A percentile compares a stretch with the other conserved stretches of the same genome.
Evolutionary conservation across 306 rosid genomes (phyloP).

Genomic region (Styphnolobium japonicum): DNA sequence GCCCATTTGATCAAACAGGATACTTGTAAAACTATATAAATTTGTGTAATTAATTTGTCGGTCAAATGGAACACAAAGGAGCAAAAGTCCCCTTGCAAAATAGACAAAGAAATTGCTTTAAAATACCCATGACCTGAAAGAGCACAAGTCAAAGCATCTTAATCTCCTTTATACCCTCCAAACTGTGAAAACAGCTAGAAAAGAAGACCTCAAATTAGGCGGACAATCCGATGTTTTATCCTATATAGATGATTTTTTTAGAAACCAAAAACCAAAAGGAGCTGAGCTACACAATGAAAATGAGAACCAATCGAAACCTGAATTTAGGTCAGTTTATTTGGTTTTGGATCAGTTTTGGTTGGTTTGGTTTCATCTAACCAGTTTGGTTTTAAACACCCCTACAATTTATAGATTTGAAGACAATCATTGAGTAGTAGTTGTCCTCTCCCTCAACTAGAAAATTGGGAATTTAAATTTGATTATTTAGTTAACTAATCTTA

Average conservation of each 20-base stretch:
- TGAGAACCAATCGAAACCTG: not conserved
- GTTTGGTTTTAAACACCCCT: not conserved
- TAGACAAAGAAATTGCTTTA: not conserved
- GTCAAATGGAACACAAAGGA: not conserved
- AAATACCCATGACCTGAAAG: not conserved
- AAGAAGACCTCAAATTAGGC: not conserved
- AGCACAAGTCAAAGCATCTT: not conserved
- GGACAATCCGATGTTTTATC: not conserved
- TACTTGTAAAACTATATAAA: not conserved
- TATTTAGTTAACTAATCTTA: conserved; percentile 11
- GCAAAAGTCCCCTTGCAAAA: not conserved
- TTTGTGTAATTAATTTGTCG: not conserved
- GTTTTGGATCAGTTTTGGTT: not conserved
- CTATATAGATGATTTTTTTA: not conserved
- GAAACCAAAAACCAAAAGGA: not conserved
- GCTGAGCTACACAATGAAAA: not conserved
- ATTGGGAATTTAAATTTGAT: not conserved
- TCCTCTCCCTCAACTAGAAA: conserved; percentile 4
- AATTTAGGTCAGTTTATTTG: not conserved
- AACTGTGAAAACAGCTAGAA: not conserved
- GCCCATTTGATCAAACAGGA: not conserved
- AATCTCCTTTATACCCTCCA: not conserved
- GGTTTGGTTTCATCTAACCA: conserved; percentile 19
- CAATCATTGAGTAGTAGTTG: not conserved
- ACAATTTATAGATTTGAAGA: not conserved